These are phyloP conservation scores for Monilinia aucupariae DNA, from an alignment of 2,329 filamentous ascomycete species.

Conservation along the genomic window DNA sequence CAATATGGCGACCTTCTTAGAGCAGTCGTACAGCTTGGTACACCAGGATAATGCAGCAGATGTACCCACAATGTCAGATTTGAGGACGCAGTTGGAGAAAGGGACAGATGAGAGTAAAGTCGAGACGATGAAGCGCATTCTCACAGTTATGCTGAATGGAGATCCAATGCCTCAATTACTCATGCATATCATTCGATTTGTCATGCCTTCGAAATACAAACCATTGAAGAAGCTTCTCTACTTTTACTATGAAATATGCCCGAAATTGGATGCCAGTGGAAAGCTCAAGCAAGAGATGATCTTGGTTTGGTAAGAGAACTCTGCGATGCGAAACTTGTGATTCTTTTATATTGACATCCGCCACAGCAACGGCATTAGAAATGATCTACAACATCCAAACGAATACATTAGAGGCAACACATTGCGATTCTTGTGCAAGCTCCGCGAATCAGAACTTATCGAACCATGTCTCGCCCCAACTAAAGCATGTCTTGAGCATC, in stretches of 20 bases:
- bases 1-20: conserved; percentile 90
- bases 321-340: conserved; percentile 1
- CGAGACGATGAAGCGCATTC: conserved; percentile 92
- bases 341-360: not conserved
- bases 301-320: conserved; percentile 72
- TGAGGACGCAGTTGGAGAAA: conserved; percentile 91
- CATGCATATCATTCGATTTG: conserved; percentile 99
- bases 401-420: conserved; percentile 98
- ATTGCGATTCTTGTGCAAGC: conserved; percentile 94
- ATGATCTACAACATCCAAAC: conserved; percentile 94
- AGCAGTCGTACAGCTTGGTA: conserved; percentile 93
- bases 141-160: conserved; percentile 97
- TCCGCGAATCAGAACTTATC: conserved; percentile 90
- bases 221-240: conserved; percentile 95
- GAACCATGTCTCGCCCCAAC: conserved; percentile 92
- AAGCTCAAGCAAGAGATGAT: conserved; percentile 99
- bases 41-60: conserved; percentile 97
- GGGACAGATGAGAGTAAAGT: conserved; percentile 88
- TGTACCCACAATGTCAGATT: conserved; percentile 81
- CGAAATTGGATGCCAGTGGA: conserved; percentile 83
- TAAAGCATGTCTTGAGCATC: conserved; percentile 86
- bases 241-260: conserved; percentile 99
- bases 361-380: conserved; percentile 90
- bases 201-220: conserved; percentile 98
- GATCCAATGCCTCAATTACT: conserved; percentile 91